Conservation (phyloP, 1,139 yeast species). For the Scheffersomyces cryptocercus region DNA sequence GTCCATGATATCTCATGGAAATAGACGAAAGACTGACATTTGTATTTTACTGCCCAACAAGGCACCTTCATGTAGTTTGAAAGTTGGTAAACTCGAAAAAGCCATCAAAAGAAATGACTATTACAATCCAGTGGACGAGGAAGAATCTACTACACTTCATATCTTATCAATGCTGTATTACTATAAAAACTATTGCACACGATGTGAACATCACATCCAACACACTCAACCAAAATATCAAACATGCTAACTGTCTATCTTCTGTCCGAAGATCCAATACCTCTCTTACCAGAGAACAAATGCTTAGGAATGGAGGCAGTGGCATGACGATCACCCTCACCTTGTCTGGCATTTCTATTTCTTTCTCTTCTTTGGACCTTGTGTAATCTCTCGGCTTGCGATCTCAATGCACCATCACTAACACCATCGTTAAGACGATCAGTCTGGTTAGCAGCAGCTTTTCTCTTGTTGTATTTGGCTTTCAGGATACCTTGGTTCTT, state of each 20-base stretch:
- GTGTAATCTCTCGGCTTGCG: constrained; percentile 84
- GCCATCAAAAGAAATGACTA: too few species aligned
- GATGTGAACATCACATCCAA: constrained; percentile 14
- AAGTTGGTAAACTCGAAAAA: too few species aligned
- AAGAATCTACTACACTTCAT: constrained; percentile 1
- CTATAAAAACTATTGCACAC: constrained; percentile 32
- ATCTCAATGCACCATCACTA: constrained; percentile 74
- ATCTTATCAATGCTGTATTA: constrained; percentile 6
- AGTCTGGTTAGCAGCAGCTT: constrained; percentile 58
- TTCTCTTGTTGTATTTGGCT: constrained; percentile 47
- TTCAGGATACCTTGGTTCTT: constrained; percentile 50
- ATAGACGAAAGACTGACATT: too few species aligned
- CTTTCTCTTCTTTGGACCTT: constrained; percentile 92
- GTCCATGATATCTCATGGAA: too few species aligned
- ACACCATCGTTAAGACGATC: constrained; percentile 89
- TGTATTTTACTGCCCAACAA: too few species aligned
- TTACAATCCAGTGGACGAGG: too few species aligned
- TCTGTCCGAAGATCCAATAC: constrained; percentile 83
- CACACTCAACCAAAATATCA: background rate
- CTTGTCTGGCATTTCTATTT: constrained; percentile 87
- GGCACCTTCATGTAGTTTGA: too few species aligned
- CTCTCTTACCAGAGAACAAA: constrained; percentile 94
- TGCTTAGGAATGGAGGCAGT: constrained; percentile 89
- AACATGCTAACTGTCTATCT: constrained; percentile 6
- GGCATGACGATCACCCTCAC: constrained; percentile 94